Evolutionary conservation across 805 yeast genomes (phyloP).

Genomic region (Saccharomycopsis lassenensis): DNA sequence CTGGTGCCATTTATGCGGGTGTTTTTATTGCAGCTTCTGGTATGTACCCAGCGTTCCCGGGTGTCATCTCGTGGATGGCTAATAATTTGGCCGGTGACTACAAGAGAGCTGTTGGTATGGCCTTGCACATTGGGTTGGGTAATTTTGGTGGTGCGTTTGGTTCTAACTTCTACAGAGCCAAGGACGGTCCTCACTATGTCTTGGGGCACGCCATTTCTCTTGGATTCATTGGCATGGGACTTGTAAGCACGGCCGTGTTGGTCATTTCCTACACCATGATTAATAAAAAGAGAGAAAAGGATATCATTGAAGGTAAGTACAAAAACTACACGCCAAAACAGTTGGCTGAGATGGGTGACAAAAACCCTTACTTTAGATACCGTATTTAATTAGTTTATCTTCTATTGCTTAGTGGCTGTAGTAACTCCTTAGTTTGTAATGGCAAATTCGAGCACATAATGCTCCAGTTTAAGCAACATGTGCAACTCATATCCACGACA

Average conservation of each 20-base stretch:
- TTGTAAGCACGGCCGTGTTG: slow-evolving; percentile 20
- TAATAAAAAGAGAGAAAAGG: slow-evolving; percentile 22
- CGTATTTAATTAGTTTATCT: slow-evolving; percentile 11
- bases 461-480: no score
- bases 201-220: slow-evolving; percentile 26
- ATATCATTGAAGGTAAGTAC: slow-evolving; percentile 25
- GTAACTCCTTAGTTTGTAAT: background rate
- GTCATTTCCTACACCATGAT: slow-evolving; percentile 21
- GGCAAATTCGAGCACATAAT: no score
- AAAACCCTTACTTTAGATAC: slow-evolving; percentile 30
- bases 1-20: slow-evolving; percentile 25
- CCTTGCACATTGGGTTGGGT: slow-evolving; percentile 29
- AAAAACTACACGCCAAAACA: slow-evolving; percentile 23
- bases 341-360: slow-evolving; percentile 30
- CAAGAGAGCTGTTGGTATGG: slow-evolving; percentile 30
- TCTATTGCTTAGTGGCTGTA: background rate
- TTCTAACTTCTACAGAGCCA: slow-evolving; percentile 25
- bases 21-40: slow-evolving; percentile 25
- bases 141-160: slow-evolving; percentile 29
- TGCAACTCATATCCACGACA: no score
- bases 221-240: slow-evolving; percentile 26
- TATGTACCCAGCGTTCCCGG: slow-evolving; percentile 24
- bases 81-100: slow-evolving; percentile 28
- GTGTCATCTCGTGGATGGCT: slow-evolving; percentile 27
- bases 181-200: slow-evolving; percentile 23